Evolutionary conservation across 2,329 filamentous ascomycete genomes (phyloP).

Genomic region (Aspergillus viridinutans): DNA sequence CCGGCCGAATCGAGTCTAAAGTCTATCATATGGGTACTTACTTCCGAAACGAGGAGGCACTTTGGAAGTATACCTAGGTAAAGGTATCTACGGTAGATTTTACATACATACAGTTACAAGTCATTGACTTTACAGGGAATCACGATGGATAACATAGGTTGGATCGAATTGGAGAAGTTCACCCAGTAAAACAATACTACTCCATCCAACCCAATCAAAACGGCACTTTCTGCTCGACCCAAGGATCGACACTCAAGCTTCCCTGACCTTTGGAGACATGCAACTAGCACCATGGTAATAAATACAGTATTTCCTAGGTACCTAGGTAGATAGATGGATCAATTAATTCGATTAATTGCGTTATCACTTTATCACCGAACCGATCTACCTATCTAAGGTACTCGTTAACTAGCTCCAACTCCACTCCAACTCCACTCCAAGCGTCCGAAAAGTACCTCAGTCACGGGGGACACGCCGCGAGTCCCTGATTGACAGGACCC

Average conservation of each 20-base stretch:
- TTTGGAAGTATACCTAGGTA: neutral
- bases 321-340: no score
- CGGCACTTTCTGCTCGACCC: neutral
- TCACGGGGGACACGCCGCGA: neutral
- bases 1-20: neutral
- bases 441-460: neutral
- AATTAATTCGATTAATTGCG: neutral
- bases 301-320: no score
- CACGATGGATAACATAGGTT: neutral
- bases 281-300: neutral
- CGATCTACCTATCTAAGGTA: neutral
- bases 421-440: conserved; percentile 10
- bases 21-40: neutral
- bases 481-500: conserved; percentile 19
- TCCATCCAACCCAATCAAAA: neutral
- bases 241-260: neutral
- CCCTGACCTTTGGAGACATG: neutral
- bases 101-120: neutral
- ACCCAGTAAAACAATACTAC: neutral
- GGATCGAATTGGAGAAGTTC: neutral
- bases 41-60: no score
- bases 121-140: neutral
- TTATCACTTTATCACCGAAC: neutral
- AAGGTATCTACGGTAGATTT: neutral
- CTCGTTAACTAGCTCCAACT: neutral